Conservation (phyloP, 306 rosid genomes). For the Dalbergia oliveri region DNA sequence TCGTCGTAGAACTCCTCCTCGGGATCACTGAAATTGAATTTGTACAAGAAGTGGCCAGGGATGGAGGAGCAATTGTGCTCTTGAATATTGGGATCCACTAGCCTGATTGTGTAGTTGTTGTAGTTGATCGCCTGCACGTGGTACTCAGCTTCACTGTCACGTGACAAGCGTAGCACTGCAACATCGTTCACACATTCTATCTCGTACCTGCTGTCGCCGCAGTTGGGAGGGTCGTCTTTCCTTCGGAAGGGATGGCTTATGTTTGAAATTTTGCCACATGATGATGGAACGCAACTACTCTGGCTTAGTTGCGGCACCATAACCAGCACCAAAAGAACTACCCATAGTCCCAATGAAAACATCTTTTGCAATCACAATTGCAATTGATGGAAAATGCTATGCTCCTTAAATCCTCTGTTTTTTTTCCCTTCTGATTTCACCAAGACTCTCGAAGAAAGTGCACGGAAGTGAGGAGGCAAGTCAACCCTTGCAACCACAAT, state of each 20-base stretch:
- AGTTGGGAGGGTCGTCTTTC: background rate
- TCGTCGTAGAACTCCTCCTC: no score
- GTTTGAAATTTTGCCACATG: slow-evolving; percentile 42
- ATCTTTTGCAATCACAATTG: no score
- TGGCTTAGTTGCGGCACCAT: background rate
- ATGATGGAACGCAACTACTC: background rate
- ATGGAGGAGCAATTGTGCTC: slow-evolving; percentile 31
- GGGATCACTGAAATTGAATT: background rate
- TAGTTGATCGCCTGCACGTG: slow-evolving; percentile 46
- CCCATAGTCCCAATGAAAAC: no score
- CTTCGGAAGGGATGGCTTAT: slow-evolving; percentile 45
- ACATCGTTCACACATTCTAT: slow-evolving; percentile 41
- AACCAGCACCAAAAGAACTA: background rate
- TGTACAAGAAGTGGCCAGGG: slow-evolving; percentile 22
- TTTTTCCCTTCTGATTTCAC: no score
- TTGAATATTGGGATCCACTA: slow-evolving; percentile 21
- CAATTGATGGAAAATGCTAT: no score
- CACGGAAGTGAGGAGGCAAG: no score
- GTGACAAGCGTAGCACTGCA: background rate
- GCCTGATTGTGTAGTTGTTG: slow-evolving; percentile 38
- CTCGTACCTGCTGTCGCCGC: background rate
- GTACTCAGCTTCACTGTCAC: background rate
- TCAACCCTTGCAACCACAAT: no score
- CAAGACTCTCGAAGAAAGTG: no score
- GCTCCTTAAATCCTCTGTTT: no score